Percentiles rank a stretch among this genome's conserved stretches.
Conservation (phyloP, 2,329 filamentous ascomycete genomes). For the Zymoseptoria brevis region DNA sequence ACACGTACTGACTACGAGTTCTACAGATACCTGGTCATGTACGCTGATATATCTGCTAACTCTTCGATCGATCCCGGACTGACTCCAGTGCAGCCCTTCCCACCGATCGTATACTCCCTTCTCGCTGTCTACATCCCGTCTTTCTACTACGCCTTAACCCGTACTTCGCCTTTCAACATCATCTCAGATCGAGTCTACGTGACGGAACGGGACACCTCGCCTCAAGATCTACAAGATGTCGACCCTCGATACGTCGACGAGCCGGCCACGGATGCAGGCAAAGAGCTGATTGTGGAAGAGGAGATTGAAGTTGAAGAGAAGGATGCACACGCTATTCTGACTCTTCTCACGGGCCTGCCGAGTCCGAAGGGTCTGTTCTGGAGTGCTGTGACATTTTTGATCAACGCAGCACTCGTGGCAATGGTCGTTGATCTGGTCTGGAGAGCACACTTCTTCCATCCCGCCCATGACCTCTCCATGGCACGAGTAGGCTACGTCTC, state of each 20-base stretch:
- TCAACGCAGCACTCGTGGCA: slow-evolving; percentile 63
- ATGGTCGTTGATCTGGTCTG: slow-evolving; percentile 73
- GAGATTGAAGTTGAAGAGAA: slow-evolving; percentile 53
- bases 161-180: slow-evolving; percentile 26
- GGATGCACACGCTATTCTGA: slow-evolving; percentile 50
- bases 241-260: slow-evolving; percentile 21
- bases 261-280: slow-evolving; percentile 35
- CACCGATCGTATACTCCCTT: slow-evolving; percentile 30
- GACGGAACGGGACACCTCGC: slow-evolving; percentile 35
- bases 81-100: slow-evolving; percentile 24
- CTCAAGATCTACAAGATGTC: slow-evolving; percentile 16
- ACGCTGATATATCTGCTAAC: slow-evolving; percentile 4
- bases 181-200: slow-evolving; percentile 30
- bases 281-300: slow-evolving; percentile 54
- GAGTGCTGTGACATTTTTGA: slow-evolving; percentile 47
- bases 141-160: slow-evolving; percentile 25
- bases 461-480: slow-evolving; percentile 70
- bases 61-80: slow-evolving; percentile 13
- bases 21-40: slow-evolving; percentile 32
- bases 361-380: slow-evolving; percentile 59
- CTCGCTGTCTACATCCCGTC: slow-evolving; percentile 41
- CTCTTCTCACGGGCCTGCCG: slow-evolving; percentile 68
- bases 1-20: slow-evolving; percentile 7
- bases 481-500: slow-evolving; percentile 83
- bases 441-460: slow-evolving; percentile 61